Evolutionary conservation across 345 rosid species (phyloP).

Genomic region (Arabis alpina): DNA sequence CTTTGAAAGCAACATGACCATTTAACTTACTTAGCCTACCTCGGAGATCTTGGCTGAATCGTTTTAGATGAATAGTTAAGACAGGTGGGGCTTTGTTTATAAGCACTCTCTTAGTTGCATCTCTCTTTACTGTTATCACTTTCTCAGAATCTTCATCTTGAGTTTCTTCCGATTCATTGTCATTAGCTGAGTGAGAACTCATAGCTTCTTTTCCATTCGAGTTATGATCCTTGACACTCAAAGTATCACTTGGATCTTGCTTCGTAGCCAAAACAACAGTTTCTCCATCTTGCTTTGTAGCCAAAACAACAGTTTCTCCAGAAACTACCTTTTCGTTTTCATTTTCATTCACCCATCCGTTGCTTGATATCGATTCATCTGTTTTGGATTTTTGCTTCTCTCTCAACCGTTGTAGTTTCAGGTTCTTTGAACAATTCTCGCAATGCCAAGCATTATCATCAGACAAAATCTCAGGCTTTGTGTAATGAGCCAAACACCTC

Average conservation of each 20-base stretch:
- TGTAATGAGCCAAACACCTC: constrained; percentile 85
- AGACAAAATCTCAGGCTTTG: constrained; percentile 81
- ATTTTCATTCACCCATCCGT: constrained; percentile 38
- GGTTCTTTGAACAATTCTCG: constrained; percentile 73
- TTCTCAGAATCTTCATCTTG: constrained; percentile 50
- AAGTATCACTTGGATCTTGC: constrained; percentile 46
- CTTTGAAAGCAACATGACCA: constrained; percentile 85
- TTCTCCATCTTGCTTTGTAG: constrained; percentile 39
- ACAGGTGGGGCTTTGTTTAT: constrained; percentile 79
- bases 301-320: constrained; percentile 23
- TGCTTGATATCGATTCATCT: constrained; percentile 37
- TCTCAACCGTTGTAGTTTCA: constrained; percentile 50
- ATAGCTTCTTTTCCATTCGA: constrained; percentile 39
- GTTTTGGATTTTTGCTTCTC: constrained; percentile 47
- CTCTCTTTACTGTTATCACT: constrained; percentile 72
- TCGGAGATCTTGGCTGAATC: constrained; percentile 93
- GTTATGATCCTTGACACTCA: constrained; percentile 43
- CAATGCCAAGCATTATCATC: constrained; percentile 98
- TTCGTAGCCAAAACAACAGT: constrained; percentile 5
- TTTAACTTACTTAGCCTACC: constrained; percentile 93
- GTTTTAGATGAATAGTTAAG: constrained; percentile 85
- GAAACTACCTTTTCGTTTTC: constrained; percentile 28
- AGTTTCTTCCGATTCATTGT: constrained; percentile 47
- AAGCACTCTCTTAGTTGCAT: constrained; percentile 85
- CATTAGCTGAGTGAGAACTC: constrained; percentile 43